Evolutionary conservation across 2,329 filamentous ascomycete genomes (phyloP).

Genomic region (Ceratocystis destructans): DNA sequence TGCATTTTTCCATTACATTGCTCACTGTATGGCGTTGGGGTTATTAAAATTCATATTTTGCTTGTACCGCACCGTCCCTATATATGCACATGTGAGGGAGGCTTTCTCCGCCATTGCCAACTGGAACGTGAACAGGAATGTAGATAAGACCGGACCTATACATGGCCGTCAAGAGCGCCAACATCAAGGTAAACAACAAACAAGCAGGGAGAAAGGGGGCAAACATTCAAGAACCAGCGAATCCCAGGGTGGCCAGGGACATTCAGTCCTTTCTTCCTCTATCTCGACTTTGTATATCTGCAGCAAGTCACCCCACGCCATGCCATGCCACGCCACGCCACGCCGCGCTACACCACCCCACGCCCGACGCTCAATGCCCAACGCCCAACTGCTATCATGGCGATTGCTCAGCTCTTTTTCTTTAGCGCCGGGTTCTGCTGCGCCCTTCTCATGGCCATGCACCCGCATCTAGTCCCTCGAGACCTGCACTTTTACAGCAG

Average conservation of each 20-base stretch:
- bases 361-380: too few relatives aligned
- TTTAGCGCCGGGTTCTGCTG: constrained; percentile 10
- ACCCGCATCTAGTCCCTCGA: not conserved
- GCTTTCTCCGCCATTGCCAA: not conserved
- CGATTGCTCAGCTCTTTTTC: not conserved
- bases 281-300: too few relatives aligned
- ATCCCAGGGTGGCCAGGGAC: not conserved
- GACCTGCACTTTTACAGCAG: constrained; percentile 10
- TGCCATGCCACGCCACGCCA: not conserved
- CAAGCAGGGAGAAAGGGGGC: not conserved
- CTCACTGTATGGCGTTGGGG: not conserved
- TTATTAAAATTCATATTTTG: not conserved
- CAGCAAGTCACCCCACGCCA: not conserved
- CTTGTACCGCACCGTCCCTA: not conserved
- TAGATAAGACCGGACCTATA: not conserved
- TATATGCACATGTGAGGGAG: not conserved
- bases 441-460: not conserved
- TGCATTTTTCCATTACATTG: not conserved
- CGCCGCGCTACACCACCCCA: too few relatives aligned
- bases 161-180: not conserved
- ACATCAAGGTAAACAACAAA: too few relatives aligned
- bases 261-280: too few relatives aligned
- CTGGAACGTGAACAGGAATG: constrained; percentile 5
- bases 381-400: not conserved
- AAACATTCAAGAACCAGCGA: not conserved